Evolutionary conservation across 2,329 filamentous ascomycete genomes (phyloP), one percentile per base, ranked within the genome.

Genomic region (Purpureocillium lavendulum): DNA sequence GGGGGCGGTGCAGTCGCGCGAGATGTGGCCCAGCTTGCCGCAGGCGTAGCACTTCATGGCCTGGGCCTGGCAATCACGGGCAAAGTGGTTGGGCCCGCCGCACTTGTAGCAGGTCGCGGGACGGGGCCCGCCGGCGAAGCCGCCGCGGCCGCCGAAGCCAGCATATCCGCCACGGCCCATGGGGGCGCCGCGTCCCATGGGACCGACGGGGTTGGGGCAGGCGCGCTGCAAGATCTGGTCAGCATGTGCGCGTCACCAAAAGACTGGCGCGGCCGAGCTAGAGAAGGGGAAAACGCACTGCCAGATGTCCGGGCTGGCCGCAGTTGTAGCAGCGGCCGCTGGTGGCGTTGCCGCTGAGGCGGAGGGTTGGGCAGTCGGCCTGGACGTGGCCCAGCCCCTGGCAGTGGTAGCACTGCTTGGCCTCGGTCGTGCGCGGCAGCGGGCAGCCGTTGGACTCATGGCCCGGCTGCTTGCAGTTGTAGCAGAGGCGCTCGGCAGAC

Each of bases 351-450:
- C 84, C 89, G 65, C 81, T 94, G 63, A 98, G 68, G 53, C 92
- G 87, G 49, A 98, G 79, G 46, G 92, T 97, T 56, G 92, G 92
- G 77, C 92, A 98, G 66, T 98, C 92, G 53, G 92, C 92, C 73
- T 98, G 92, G 56, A 98, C 92, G 63, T 98, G 92, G 51, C 92
- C 92, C 46, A 97, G 79, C 43, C 92, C 92, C 73, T 97, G 92
- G 76, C 92, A 98, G 71, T 97, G 92, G 66, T 98, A 98, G 80
- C 92, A 98, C 75, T 98, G 92, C 81, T 98, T 98, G 39, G 88
- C 88, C 71, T 98, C 92, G 49, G 92, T 96, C 45, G 90, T 96
- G 65, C 92, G 84, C 58, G 92, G 92, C 60, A 90, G 82, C 55
- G 92, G 92, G 77, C 92, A 98, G 65, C 84, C 85, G 71, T 94